phyloP scores from a whole-genome alignment of 1,139 yeast genomes.

The Pneumocystis carinii region DNA sequence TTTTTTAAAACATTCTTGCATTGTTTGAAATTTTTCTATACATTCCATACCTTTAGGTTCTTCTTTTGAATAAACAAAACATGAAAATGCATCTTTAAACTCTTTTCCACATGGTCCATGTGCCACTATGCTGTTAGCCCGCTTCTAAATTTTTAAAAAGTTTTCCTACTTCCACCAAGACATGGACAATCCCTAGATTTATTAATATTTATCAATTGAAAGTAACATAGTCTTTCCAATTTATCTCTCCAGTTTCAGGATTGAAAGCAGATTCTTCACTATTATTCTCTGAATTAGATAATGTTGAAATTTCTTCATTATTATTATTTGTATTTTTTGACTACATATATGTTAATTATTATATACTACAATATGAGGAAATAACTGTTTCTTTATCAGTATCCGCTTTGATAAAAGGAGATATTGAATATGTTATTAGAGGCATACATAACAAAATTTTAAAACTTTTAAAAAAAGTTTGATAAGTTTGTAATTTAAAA shows the following conservation, averaged over 20 bases:
- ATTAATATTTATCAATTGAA: neutral
- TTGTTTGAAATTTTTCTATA: conserved; percentile 67
- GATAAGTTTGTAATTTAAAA: neutral
- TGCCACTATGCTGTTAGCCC: conserved; percentile 6
- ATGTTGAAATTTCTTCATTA: neutral
- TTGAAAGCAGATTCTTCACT: conserved; percentile 45
- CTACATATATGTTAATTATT: neutral
- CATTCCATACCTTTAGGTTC: conserved; percentile 98
- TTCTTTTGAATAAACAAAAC: conserved; percentile 85
- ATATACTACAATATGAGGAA: neutral
- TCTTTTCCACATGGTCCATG: conserved; percentile 79
- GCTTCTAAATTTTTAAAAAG: conserved; percentile 41
- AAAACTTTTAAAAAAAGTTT: neutral
- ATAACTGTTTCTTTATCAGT: neutral
- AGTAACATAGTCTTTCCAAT: conserved; percentile 43
- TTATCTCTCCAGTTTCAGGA: conserved; percentile 96
- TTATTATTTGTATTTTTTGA: neutral
- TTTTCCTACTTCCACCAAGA: conserved; percentile 54
- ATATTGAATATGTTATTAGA: neutral
- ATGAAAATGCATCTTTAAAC: conserved; percentile 85
- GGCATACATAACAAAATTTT: neutral
- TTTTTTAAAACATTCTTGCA: conserved; percentile 90
- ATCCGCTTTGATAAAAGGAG: neutral
- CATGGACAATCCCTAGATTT: conserved; percentile 70
- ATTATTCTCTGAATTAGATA: conserved; percentile 5